A percentile compares a stretch with the other conserved stretches of the same genome.
Conservation (phyloP, 2,329 filamentous ascomycete genomes). For the Alternaria solani region DNA sequence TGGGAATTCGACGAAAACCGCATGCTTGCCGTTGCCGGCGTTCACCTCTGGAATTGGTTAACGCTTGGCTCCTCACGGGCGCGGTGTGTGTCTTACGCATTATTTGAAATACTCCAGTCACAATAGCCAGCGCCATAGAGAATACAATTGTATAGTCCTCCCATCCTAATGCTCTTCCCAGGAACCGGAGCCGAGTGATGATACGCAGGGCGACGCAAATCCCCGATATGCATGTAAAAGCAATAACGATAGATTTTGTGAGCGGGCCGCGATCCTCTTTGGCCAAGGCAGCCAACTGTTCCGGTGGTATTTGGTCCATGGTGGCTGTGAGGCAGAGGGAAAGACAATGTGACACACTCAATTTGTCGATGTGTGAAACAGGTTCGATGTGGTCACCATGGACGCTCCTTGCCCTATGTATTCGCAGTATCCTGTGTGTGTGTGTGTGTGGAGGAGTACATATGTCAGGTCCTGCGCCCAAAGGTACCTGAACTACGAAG, state of each 20-base stretch:
- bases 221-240: slow-evolving; percentile 31
- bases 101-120: slow-evolving; percentile 21
- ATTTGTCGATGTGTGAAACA: background rate
- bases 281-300: slow-evolving; percentile 25
- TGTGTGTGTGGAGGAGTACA: background rate
- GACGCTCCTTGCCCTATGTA: slow-evolving; percentile 2
- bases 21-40: slow-evolving; percentile 36
- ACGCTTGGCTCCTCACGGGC: background rate
- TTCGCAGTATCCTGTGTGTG: background rate
- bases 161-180: slow-evolving; percentile 23
- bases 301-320: slow-evolving; percentile 29
- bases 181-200: slow-evolving; percentile 28
- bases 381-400: background rate
- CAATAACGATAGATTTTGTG: slow-evolving; percentile 23
- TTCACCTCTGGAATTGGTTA: slow-evolving; percentile 26
- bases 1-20: slow-evolving; percentile 28
- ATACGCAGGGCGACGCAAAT: slow-evolving; percentile 32
- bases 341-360: slow-evolving; percentile 5
- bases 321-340: background rate
- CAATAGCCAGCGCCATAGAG: slow-evolving; percentile 27
- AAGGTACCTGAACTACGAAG: slow-evolving; percentile 1
- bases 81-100: slow-evolving; percentile 20
- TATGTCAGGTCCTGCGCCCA: background rate
- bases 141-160: slow-evolving; percentile 35
- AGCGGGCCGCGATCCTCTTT: slow-evolving; percentile 28